Conservation (phyloP, 768 basidiomycete genomes). For the Pleurotus platypus region DNA sequence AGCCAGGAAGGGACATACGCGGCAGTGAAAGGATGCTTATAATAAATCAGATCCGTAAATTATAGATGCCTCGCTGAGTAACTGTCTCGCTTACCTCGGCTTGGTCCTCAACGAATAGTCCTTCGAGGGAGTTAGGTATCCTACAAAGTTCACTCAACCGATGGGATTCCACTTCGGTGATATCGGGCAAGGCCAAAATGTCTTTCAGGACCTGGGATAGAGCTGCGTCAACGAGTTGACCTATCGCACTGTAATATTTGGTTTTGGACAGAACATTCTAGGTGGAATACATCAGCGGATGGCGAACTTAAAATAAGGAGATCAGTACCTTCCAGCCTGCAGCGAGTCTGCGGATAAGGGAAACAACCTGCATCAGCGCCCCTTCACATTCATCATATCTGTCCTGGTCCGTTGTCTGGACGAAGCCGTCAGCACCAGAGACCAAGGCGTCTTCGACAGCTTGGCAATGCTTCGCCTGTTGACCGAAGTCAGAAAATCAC, state of each 20-base stretch:
- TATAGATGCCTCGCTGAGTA: not conserved
- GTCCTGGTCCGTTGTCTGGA: conserved; percentile 64
- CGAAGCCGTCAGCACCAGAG: conserved; percentile 61
- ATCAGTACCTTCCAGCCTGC: conserved; percentile 68
- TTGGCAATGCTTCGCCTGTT: conserved; percentile 47
- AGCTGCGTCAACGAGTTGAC: conserved; percentile 64
- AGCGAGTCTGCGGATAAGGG: conserved; percentile 58
- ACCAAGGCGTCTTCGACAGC: conserved; percentile 42
- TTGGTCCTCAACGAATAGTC: conserved; percentile 68
- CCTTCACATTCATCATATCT: conserved; percentile 76
- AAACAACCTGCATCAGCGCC: conserved; percentile 58
- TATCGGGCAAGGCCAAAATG: conserved; percentile 76
- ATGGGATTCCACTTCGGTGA: conserved; percentile 85
- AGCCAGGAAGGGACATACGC: conserved; percentile 92
- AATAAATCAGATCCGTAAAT: not conserved
- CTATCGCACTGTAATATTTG: conserved; percentile 71
- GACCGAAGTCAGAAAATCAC: not conserved
- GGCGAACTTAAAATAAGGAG: not conserved
- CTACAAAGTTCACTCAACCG: conserved; percentile 79
- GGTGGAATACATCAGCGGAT: not conserved
- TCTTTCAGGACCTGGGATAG: conserved; percentile 67
- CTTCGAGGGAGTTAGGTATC: conserved; percentile 76
- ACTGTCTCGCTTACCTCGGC: conserved; percentile 41
- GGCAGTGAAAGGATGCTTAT: conserved; percentile 71
- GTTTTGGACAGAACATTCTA: conserved; percentile 68